A percentile compares a stretch with the other conserved stretches of the same genome.
Evolutionary conservation across 495 filamentous ascomycete genomes (phyloP).

Genomic region (Bacidia rubella): DNA sequence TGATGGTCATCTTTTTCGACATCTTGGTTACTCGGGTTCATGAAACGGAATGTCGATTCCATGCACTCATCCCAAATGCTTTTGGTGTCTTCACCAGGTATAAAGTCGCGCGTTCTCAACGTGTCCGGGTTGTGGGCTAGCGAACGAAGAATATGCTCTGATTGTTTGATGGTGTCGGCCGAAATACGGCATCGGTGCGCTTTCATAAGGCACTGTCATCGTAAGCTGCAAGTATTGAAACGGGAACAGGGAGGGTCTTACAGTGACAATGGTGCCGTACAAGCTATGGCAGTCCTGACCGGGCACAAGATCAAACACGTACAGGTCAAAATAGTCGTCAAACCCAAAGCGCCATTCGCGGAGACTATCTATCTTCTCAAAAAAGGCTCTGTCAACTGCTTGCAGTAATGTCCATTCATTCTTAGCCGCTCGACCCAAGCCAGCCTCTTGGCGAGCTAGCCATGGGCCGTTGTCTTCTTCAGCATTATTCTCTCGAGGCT

Average conservation of each 20-base stretch:
- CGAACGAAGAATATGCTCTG: slow-evolving; percentile 25
- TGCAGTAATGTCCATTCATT: slow-evolving; percentile 28
- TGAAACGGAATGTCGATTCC: slow-evolving; percentile 18
- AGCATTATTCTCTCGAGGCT: slow-evolving; percentile 18
- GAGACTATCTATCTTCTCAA: slow-evolving; percentile 25
- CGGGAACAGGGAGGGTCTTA: slow-evolving; percentile 8
- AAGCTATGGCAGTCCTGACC: slow-evolving; percentile 16
- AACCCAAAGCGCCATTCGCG: slow-evolving; percentile 35
- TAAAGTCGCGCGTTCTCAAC: slow-evolving; percentile 26
- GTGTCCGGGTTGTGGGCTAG: slow-evolving; percentile 27
- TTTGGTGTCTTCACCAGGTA: slow-evolving; percentile 25
- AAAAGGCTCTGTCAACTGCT: slow-evolving; percentile 28
- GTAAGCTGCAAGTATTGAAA: background rate
- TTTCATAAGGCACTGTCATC: slow-evolving; percentile 25
- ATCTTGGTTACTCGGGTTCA: slow-evolving; percentile 10
- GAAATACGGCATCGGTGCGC: slow-evolving; percentile 22
- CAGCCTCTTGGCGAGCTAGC: slow-evolving; percentile 31
- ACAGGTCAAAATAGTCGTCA: slow-evolving; percentile 37
- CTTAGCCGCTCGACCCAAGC: slow-evolving; percentile 29
- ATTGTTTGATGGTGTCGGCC: slow-evolving; percentile 23
- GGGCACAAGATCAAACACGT: slow-evolving; percentile 35
- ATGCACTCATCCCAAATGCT: slow-evolving; percentile 29
- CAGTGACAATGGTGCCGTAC: slow-evolving; percentile 23
- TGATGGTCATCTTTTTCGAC: slow-evolving; percentile 10
- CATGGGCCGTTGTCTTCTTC: slow-evolving; percentile 17